These are phyloP conservation scores for Colletotrichum coccodes DNA, from an alignment of 2,329 filamentous ascomycete genomes.

Conservation along the genomic window DNA sequence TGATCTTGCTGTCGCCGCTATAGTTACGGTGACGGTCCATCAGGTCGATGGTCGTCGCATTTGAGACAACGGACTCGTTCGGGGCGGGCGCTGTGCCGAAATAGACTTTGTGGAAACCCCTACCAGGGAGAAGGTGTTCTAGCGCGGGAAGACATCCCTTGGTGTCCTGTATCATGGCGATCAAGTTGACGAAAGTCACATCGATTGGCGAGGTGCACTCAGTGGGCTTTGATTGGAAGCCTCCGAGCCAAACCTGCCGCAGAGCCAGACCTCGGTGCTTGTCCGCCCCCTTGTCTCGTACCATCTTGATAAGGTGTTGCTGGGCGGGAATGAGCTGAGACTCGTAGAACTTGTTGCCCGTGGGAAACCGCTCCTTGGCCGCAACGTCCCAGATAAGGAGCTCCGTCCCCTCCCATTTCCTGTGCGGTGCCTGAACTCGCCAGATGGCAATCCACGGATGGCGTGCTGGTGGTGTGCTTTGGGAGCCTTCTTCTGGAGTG, in stretches of 20 bases:
- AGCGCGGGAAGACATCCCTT: slow-evolving; percentile 49
- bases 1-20: slow-evolving; percentile 42
- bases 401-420: slow-evolving; percentile 49
- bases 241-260: slow-evolving; percentile 57
- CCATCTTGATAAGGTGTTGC: slow-evolving; percentile 50
- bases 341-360: slow-evolving; percentile 36
- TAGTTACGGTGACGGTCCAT: slow-evolving; percentile 28
- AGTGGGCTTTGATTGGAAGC: slow-evolving; percentile 38
- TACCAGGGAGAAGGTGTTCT: slow-evolving; percentile 37
- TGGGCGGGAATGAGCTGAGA: slow-evolving; percentile 57
- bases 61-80: background rate
- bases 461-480: slow-evolving; percentile 38
- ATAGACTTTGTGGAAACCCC: slow-evolving; percentile 51
- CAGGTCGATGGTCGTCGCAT: slow-evolving; percentile 23
- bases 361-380: slow-evolving; percentile 39
- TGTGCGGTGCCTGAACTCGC: slow-evolving; percentile 54
- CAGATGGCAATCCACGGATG: slow-evolving; percentile 64
- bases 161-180: slow-evolving; percentile 43
- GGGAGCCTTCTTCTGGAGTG: slow-evolving; percentile 43
- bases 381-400: slow-evolving; percentile 65
- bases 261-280: slow-evolving; percentile 49
- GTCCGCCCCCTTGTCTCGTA: slow-evolving; percentile 42
- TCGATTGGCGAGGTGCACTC: slow-evolving; percentile 50
- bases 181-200: slow-evolving; percentile 50
- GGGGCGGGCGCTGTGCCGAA: background rate